Conservation (phyloP, 2,329 filamentous ascomycete genomes). For the Reticulascus tulasneorum region DNA sequence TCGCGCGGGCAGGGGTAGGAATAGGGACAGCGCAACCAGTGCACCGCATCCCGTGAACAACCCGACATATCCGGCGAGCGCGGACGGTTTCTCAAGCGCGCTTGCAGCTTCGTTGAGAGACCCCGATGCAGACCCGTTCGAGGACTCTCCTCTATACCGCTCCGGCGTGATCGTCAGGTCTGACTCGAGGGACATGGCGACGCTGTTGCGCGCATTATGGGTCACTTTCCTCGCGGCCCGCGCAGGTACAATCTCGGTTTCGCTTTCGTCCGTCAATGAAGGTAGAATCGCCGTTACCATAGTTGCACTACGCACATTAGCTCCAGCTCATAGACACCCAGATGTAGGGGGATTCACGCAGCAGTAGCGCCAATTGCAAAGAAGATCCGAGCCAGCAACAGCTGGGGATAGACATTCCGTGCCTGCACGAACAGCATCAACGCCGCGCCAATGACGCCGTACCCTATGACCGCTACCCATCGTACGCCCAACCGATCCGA, state of each 20-base stretch:
- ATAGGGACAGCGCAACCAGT: conserved; percentile 74
- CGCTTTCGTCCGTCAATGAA: conserved; percentile 54
- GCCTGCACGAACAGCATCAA: conserved; percentile 82
- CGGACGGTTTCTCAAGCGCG: conserved; percentile 44
- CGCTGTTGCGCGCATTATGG: conserved; percentile 48
- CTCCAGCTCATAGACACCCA: neutral
- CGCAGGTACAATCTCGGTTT: conserved; percentile 20
- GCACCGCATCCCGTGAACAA: conserved; percentile 91
- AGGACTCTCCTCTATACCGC: conserved; percentile 40
- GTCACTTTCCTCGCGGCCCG: conserved; percentile 27
- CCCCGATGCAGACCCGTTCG: conserved; percentile 17
- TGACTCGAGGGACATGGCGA: conserved; percentile 66
- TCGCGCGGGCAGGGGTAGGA: conserved; percentile 80
- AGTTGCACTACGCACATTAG: conserved; percentile 53
- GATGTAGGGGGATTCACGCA: conserved; percentile 46
- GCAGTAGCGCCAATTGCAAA: conserved; percentile 94
- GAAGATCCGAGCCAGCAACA: conserved; percentile 77
- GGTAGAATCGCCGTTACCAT: conserved; percentile 98
- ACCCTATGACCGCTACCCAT: conserved; percentile 71
- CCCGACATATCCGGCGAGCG: conserved; percentile 83
- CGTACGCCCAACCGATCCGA: conserved; percentile 75
- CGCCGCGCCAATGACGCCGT: conserved; percentile 73
- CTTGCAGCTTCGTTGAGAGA: conserved; percentile 16
- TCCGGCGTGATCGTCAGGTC: conserved; percentile 72
- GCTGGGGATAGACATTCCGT: conserved; percentile 79